These are phyloP conservation scores for Hordeum vulgare DNA, from an alignment of 176 grass and related monocot genomes.

Conservation along the genomic window MorexV3_pseudomolecules_assembly NC_058521.1:64680384-64680883, in stretches of 20 bases:
- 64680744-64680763: not conserved
- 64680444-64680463: not conserved
- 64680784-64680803: too few species aligned
- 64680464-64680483: not conserved
- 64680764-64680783: too few species aligned
- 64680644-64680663: slow-evolving; percentile 11
- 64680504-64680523: not conserved
- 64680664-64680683: slow-evolving; percentile 13
- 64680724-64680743: slow-evolving; percentile 30
- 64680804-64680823: too few species aligned
- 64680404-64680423: not conserved
- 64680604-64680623: not conserved
- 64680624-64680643: not conserved
- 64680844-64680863: too few species aligned
- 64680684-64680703: slow-evolving; percentile 13
- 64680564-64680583: not conserved
- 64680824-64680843: too few species aligned
- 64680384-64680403: too few species aligned
- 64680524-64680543: not conserved
- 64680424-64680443: not conserved
- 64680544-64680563: not conserved
- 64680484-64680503: not conserved
- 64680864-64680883: too few species aligned
- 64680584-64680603: not conserved
- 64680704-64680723: slow-evolving; percentile 42